phyloP scores from a whole-genome alignment of 2,329 filamentous ascomycete genomes.

The Fusarium continuum region DNA sequence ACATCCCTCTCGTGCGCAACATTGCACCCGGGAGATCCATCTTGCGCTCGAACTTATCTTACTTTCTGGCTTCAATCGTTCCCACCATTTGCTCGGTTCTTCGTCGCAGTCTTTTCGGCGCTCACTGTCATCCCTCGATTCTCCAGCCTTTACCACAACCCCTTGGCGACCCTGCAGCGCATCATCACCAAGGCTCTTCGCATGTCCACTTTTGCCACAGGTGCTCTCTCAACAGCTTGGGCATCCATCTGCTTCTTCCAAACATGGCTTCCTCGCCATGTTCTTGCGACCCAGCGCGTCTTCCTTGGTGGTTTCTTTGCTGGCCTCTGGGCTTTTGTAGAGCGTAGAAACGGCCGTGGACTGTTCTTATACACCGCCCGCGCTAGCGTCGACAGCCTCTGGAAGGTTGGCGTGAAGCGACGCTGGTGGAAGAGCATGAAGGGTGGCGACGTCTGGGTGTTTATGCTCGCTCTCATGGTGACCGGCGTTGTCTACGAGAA shows the following conservation, averaged over 20 bases:
- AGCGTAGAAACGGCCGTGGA: conserved; percentile 68
- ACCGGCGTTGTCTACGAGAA: conserved; percentile 81
- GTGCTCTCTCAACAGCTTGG: conserved; percentile 88
- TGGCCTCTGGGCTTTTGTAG: conserved; percentile 85
- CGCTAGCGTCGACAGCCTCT: conserved; percentile 81
- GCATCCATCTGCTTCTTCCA: conserved; percentile 91
- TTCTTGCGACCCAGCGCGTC: conserved; percentile 85
- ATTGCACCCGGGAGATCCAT: conserved; percentile 87
- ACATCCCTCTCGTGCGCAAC: conserved; percentile 87
- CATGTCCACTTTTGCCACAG: conserved; percentile 77
- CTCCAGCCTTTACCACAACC: conserved; percentile 73
- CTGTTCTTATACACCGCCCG: conserved; percentile 83
- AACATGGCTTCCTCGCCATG: conserved; percentile 74
- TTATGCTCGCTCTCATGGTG: conserved; percentile 80
- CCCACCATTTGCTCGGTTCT: conserved; percentile 79
- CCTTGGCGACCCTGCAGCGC: conserved; percentile 71
- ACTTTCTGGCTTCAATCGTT: conserved; percentile 89
- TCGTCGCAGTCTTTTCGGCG: conserved; percentile 77
- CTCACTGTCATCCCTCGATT: conserved; percentile 74
- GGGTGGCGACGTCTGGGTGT: conserved; percentile 85
- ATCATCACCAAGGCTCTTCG: conserved; percentile 76
- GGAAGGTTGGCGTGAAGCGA: conserved; percentile 93
- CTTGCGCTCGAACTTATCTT: conserved; percentile 85
- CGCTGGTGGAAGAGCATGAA: conserved; percentile 86
- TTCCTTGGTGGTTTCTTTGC: conserved; percentile 88